Evolutionary conservation across 1,284 basidiomycete species (phyloP), one percentile per base, ranked within the genome.

Genomic region (Heterobasidion annosum): DNA sequence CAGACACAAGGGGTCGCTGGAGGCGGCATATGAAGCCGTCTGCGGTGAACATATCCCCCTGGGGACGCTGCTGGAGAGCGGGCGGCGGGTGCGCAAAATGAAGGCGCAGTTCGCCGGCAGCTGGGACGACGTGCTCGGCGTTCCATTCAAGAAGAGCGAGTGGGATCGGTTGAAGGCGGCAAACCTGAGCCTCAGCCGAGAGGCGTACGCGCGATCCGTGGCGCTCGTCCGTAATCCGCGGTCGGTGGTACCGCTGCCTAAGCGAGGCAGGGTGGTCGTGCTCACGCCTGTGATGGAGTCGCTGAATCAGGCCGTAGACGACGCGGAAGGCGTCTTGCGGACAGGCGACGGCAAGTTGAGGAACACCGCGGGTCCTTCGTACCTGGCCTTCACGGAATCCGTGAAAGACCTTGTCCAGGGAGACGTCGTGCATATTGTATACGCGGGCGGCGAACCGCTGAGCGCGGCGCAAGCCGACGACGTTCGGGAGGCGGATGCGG

Each of bases 281-380:
- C 71, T 82, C 61, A 83, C 82, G 0, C 85, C 85, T 0, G 67
- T 66, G 45, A 71, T 73, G 68, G 77, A 81, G 64, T 73, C 74
- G 13, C 65, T 84, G 45, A 86, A 86, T 65, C 70, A 66, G 50
- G 83, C 82, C 0, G 80, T 86, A 12, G 84, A 85, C 57, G 79
- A 80, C 51, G 72, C 70, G 0, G 77, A 78, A 35, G 73, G 70
- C 8, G 66, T 75, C 19, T 61, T 78, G 32, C 69, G 71, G 51
- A 75, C 72, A 18, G 65, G 64, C 6, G 68, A 70, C 40, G 80
- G 78, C 0, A 66, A 68, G 16, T 57, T 78, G 34, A 67, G 75
- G 48, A 83, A 85, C 65, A 82, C 77, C 1, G 79, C 77, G 0
- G 79, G 78, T 0, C 72, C 78, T 0, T 75, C 78, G 1, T 85